These are phyloP conservation scores for Zalaria obscura DNA, from an alignment of 2,329 filamentous ascomycete genomes.

Conservation along the genomic window DNA sequence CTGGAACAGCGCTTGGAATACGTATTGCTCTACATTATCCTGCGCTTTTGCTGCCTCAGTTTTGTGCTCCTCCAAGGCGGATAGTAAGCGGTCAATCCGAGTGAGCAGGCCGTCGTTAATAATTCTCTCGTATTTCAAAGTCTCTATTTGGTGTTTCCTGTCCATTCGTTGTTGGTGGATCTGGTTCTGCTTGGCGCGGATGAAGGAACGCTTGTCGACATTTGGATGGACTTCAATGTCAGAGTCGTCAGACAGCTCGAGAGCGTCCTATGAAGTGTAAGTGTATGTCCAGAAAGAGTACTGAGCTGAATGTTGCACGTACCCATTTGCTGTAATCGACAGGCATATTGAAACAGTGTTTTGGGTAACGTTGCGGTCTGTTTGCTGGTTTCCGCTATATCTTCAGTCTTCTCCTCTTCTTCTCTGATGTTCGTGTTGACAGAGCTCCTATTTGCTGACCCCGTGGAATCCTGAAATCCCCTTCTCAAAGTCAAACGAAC, in stretches of 20 bases:
- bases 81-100: conserved; percentile 68
- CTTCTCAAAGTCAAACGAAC: too few species aligned
- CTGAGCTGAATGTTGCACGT: conserved; percentile 11
- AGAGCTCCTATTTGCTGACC: too few species aligned
- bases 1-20: conserved; percentile 83
- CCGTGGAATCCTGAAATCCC: too few species aligned
- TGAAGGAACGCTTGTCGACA: conserved; percentile 96
- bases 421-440: too few species aligned
- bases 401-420: too few species aligned
- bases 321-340: conserved; percentile 64
- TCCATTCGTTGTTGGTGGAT: conserved; percentile 85
- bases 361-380: neutral
- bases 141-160: conserved; percentile 77
- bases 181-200: conserved; percentile 92
- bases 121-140: conserved; percentile 78
- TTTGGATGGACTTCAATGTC: conserved; percentile 98
- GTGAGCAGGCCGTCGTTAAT: conserved; percentile 83
- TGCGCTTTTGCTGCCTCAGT: conserved; percentile 41
- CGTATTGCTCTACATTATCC: conserved; percentile 60
- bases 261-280: conserved; percentile 46
- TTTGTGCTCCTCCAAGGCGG: conserved; percentile 59
- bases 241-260: conserved; percentile 96
- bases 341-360: conserved; percentile 27
- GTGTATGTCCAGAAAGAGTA: too few species aligned
- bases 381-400: too few species aligned